Conservation (phyloP, 306 rosid species). For the Astragalus glycyphyllos region DNA sequence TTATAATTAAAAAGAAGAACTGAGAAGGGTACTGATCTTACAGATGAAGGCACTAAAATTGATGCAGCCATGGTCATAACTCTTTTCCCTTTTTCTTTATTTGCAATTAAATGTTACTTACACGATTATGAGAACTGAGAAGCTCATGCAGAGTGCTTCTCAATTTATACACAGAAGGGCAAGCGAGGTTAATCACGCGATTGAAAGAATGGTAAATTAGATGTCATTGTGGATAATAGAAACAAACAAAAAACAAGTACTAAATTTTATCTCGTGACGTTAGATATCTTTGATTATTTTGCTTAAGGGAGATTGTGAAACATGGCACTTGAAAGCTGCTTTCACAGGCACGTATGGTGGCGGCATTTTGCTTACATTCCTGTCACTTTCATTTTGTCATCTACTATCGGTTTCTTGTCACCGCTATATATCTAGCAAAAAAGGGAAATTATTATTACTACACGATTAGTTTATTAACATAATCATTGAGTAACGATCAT, state of each 20-base stretch:
- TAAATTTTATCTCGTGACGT: slow-evolving; percentile 38
- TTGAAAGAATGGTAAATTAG: slow-evolving; percentile 35
- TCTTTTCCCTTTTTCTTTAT: not conserved
- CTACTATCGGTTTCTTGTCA: slow-evolving; percentile 48
- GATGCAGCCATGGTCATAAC: slow-evolving; percentile 83
- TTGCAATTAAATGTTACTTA: not conserved
- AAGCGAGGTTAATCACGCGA: slow-evolving; percentile 7
- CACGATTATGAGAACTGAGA: slow-evolving; percentile 55
- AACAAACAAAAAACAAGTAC: slow-evolving; percentile 58
- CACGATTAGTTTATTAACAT: too few species aligned
- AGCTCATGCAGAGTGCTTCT: slow-evolving; percentile 42
- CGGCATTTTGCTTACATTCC: slow-evolving; percentile 46
- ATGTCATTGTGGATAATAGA: slow-evolving; percentile 49
- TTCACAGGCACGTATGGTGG: slow-evolving; percentile 66
- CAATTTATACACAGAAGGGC: slow-evolving; percentile 54
- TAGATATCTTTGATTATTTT: slow-evolving; percentile 46
- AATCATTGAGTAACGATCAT: too few species aligned
- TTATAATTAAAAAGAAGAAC: not conserved
- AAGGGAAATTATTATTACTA: not conserved
- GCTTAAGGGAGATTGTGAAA: slow-evolving; percentile 44
- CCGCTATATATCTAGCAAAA: not conserved
- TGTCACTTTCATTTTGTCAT: slow-evolving; percentile 47
- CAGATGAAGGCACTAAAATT: slow-evolving; percentile 82
- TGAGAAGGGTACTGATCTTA: slow-evolving; percentile 40
- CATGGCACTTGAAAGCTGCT: slow-evolving; percentile 60